phyloP scores from a whole-genome alignment of 108 stramenopile species.

The Cyclotella distinguenda region DNA sequence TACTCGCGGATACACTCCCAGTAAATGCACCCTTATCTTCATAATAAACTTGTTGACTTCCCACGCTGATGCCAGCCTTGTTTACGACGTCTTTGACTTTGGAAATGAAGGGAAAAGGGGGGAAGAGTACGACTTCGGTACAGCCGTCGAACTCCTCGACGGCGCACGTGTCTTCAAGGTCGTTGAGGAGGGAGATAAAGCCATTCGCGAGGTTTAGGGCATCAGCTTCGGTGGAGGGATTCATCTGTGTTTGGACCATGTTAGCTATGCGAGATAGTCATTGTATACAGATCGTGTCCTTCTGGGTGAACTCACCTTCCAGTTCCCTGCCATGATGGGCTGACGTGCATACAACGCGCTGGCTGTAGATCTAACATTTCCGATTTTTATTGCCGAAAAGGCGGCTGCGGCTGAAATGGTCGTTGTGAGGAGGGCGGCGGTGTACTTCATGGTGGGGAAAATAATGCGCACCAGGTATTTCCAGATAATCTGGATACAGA shows the following conservation, averaged over 20 bases:
- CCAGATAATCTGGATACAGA: too few relatives aligned
- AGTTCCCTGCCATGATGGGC: conserved; percentile 75
- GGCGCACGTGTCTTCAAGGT: conserved; percentile 44
- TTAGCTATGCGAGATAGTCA: too few relatives aligned
- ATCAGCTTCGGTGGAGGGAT: conserved; percentile 66
- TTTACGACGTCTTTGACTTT: conserved; percentile 51
- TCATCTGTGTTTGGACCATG: too few relatives aligned
- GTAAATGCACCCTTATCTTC: conserved; percentile 78
- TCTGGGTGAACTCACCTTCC: conserved; percentile 52
- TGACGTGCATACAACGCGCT: conserved; percentile 30
- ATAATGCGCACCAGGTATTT: too few relatives aligned
- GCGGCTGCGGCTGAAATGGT: too few relatives aligned
- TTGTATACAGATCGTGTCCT: too few relatives aligned
- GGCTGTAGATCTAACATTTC: conserved; percentile 2
- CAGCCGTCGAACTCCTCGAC: conserved; percentile 38
- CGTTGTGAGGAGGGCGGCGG: too few relatives aligned
- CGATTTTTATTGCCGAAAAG: conserved; percentile 9
- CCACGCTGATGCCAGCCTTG: conserved; percentile 68
- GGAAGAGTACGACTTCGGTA: conserved; percentile 77
- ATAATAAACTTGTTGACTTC: conserved; percentile 75
- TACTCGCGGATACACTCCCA: conserved; percentile 72
- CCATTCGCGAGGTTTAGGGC: conserved; percentile 61
- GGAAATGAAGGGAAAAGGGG: conserved; percentile 72
- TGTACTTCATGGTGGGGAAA: too few relatives aligned
- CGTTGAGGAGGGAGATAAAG: conserved; percentile 39